A percentile compares a stretch with the other conserved stretches of the same genome.
These are phyloP conservation scores for Schrenkiella parvula DNA, from an alignment of 345 rosid species.

Conservation along the genomic window DNA sequence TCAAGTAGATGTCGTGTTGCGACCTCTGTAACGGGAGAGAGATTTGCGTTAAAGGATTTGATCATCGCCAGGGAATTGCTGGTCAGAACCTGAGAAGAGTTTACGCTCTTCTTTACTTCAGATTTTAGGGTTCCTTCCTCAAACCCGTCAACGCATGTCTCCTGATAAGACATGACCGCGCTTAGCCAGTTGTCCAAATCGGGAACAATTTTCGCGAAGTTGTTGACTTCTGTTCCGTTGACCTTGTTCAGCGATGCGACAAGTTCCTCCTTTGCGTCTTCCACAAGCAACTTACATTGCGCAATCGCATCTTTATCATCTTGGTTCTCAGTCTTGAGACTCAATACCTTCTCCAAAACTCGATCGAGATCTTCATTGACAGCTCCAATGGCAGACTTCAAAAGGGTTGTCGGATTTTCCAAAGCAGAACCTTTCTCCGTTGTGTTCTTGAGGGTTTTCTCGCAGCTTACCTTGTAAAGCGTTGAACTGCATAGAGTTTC, in stretches of 20 bases:
- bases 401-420: conserved; percentile 41
- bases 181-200: conserved; percentile 73
- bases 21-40: conserved; percentile 4
- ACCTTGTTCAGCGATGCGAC: conserved; percentile 10
- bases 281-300: conserved; percentile 52
- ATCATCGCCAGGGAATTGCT: conserved; percentile 75
- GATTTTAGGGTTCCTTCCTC: conserved; percentile 54
- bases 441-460: conserved; percentile 36
- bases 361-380: conserved; percentile 33
- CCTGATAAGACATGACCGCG: conserved; percentile 73
- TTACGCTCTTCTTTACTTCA: conserved; percentile 41
- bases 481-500: conserved; percentile 46
- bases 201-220: conserved; percentile 15
- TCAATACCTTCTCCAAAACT: conserved; percentile 34
- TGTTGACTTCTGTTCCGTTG: conserved; percentile 11
- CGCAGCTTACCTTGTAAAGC: conserved; percentile 45
- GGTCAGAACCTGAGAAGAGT: conserved; percentile 44
- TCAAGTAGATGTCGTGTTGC: conserved; percentile 43
- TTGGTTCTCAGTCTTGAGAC: conserved; percentile 36
- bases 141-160: conserved; percentile 71
- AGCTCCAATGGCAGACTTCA: conserved; percentile 47
- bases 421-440: conserved; percentile 22
- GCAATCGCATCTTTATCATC: conserved; percentile 54
- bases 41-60: conserved; percentile 24
- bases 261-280: conserved; percentile 53